phyloP scores from a whole-genome alignment of 495 filamentous ascomycete species.

The Chaetomium cochliodes region DNA sequence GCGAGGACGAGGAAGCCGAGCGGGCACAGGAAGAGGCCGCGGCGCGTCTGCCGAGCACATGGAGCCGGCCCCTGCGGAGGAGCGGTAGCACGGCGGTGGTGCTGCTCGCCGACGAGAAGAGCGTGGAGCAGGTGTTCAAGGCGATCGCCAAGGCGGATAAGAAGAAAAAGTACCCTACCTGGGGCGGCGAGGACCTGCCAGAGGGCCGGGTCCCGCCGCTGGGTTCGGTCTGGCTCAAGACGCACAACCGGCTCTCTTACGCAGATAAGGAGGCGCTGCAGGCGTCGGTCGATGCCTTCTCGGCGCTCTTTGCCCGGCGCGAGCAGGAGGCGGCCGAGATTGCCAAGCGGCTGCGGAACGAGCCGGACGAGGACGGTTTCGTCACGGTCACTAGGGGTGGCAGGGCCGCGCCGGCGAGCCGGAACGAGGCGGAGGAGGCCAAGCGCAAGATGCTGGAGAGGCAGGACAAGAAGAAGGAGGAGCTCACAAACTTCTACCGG shows the following conservation, averaged over 20 bases:
- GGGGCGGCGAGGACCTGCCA: constrained; percentile 55
- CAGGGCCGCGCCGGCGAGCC: constrained; percentile 67
- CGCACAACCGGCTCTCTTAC: constrained; percentile 66
- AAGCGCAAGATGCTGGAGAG: constrained; percentile 73
- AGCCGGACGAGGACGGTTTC: constrained; percentile 94
- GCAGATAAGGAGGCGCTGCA: constrained; percentile 65
- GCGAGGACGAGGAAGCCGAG: constrained; percentile 53
- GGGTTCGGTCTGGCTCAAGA: constrained; percentile 60
- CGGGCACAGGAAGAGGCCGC: constrained; percentile 53
- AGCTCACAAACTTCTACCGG: constrained; percentile 80
- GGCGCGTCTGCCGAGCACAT: constrained; percentile 61
- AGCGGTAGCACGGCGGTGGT: constrained; percentile 78
- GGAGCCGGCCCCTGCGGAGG: constrained; percentile 68
- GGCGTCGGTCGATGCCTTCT: constrained; percentile 73
- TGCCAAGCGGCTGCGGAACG: constrained; percentile 62
- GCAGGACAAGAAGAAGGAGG: constrained; percentile 60
- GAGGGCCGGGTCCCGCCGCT: constrained; percentile 54
- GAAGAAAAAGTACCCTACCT: constrained; percentile 55
- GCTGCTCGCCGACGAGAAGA: constrained; percentile 75
- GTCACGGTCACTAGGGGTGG: constrained; percentile 83
- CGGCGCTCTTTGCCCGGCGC: constrained; percentile 65
- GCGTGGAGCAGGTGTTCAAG: constrained; percentile 69
- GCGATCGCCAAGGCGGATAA: constrained; percentile 63
- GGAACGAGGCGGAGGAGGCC: constrained; percentile 70
- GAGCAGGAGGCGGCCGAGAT: constrained; percentile 65